Evolutionary conservation across 169 alveolate species (phyloP).

Genomic region (Plasmodium berghei): DNA sequence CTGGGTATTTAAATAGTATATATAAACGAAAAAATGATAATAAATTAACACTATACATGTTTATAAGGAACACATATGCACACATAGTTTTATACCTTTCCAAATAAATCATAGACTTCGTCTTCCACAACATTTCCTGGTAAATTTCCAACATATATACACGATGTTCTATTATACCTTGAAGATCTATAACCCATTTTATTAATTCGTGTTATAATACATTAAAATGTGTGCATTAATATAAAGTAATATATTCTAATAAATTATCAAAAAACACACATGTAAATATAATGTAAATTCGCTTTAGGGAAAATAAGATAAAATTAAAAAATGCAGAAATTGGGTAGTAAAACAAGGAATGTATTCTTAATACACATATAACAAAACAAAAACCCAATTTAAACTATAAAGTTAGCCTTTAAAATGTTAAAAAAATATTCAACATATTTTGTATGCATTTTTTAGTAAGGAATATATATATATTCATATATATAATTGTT

Average conservation of each 20-base stretch:
- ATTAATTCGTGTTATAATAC: slow-evolving; percentile 39
- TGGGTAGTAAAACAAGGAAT: slow-evolving; percentile 19
- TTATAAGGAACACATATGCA: background rate
- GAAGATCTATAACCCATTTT: slow-evolving; percentile 81
- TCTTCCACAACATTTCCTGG: slow-evolving; percentile 82
- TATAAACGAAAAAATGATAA: slow-evolving; percentile 4
- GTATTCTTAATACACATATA: slow-evolving; percentile 11
- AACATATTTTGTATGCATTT: slow-evolving; percentile 52
- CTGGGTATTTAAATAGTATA: slow-evolving; percentile 4
- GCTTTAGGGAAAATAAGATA: background rate
- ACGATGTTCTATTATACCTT: slow-evolving; percentile 76
- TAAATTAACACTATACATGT: slow-evolving; percentile 9
- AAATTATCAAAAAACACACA: slow-evolving; percentile 20
- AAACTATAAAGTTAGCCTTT: slow-evolving; percentile 26
- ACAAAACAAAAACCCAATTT: slow-evolving; percentile 50
- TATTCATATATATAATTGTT: slow-evolving; percentile 1
- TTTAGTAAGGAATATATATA: slow-evolving; percentile 23
- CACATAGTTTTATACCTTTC: slow-evolving; percentile 65
- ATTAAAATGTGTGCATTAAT: slow-evolving; percentile 32
- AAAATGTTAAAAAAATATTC: slow-evolving; percentile 31
- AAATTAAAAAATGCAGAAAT: slow-evolving; percentile 7
- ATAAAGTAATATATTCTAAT: slow-evolving; percentile 26
- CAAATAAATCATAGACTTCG: slow-evolving; percentile 80
- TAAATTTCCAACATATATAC: slow-evolving; percentile 82
- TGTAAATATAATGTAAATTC: background rate